Evolutionary conservation across 305 asterid species (phyloP).

Genomic region (Fraxinus ornus): DNA sequence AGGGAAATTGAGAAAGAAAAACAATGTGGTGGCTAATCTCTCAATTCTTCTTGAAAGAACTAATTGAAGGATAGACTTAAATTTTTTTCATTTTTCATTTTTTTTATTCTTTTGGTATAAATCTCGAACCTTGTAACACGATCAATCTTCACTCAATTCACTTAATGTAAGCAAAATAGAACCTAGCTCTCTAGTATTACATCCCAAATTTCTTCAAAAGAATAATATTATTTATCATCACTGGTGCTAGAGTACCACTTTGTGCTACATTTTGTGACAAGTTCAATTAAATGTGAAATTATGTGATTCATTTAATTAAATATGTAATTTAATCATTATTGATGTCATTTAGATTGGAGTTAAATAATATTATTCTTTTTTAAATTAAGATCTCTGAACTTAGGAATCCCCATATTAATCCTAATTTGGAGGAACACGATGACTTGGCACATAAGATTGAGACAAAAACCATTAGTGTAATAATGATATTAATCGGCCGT

Average conservation of each 20-base stretch:
- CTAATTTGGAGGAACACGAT: conserved; percentile 3
- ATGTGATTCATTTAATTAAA: too few relatives aligned
- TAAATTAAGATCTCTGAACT: neutral
- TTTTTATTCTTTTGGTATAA: too few relatives aligned
- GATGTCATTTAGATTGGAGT: too few relatives aligned
- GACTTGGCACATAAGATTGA: neutral
- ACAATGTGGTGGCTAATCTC: neutral
- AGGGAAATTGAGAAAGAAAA: too few relatives aligned
- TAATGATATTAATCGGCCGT: conserved; percentile 24
- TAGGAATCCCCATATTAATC: conserved; percentile 8
- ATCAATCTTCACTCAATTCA: neutral
- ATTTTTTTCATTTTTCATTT: too few relatives aligned
- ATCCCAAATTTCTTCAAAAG: neutral
- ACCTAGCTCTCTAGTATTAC: neutral
- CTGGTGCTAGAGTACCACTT: too few relatives aligned
- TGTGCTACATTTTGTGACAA: too few relatives aligned
- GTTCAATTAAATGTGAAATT: too few relatives aligned
- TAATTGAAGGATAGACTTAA: neutral
- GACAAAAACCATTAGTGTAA: neutral
- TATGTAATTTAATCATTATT: too few relatives aligned
- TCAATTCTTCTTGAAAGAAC: neutral
- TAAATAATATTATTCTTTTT: neutral
- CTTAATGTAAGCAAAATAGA: neutral
- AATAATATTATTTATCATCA: too few relatives aligned
- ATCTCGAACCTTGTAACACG: neutral